phyloP scores from a whole-genome alignment of 2,329 filamentous ascomycete genomes.

The Colletotrichum sp. region DNA sequence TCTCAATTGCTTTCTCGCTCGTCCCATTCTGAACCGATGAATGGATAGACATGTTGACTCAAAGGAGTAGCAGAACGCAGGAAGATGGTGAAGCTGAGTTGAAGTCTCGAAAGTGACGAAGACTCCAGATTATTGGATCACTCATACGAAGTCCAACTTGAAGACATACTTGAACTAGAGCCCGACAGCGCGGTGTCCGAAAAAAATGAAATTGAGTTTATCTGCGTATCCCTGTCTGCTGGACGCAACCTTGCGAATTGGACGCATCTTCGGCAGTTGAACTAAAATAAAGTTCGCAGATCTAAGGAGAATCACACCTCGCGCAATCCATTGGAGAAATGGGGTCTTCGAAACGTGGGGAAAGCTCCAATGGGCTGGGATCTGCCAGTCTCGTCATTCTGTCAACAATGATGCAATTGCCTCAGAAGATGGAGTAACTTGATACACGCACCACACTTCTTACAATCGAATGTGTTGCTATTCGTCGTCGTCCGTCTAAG shows the following conservation, averaged over 20 bases:
- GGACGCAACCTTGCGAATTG: no score
- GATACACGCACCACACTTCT: background rate
- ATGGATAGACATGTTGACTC: background rate
- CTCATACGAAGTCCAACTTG: background rate
- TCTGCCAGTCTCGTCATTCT: background rate
- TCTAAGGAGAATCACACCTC: background rate
- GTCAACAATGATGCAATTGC: conserved; percentile 3
- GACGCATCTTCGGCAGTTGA: background rate
- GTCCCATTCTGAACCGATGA: background rate
- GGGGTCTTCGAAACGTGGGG: background rate
- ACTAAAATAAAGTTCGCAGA: conserved; percentile 1
- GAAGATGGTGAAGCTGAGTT: background rate
- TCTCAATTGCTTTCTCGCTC: background rate
- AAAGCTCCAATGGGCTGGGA: background rate
- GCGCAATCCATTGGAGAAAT: conserved; percentile 1
- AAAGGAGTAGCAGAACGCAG: background rate
- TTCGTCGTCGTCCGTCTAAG: background rate
- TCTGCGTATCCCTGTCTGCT: no score
- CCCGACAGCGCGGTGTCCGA: background rate
- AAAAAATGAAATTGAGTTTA: background rate
- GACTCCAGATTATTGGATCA: background rate
- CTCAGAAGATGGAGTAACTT: background rate
- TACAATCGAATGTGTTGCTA: background rate
- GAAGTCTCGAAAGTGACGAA: background rate
- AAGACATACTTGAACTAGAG: background rate